Conservation (phyloP, 169 alveolate species). For the Plasmodium gallinaceum region DNA sequence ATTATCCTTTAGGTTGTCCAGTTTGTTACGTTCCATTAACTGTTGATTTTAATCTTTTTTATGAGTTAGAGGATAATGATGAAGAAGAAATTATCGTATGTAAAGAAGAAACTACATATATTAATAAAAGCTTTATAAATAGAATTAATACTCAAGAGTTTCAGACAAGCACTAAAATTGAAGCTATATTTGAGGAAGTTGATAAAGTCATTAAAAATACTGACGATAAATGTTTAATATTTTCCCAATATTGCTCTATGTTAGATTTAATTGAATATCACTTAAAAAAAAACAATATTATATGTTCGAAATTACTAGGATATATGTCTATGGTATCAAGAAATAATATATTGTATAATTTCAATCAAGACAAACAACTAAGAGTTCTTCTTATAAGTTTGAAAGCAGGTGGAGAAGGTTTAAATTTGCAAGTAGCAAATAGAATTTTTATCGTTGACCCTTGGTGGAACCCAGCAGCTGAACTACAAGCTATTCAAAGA, state of each 20-base stretch:
- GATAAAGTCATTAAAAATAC: conserved; percentile 76
- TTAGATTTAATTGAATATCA: conserved; percentile 89
- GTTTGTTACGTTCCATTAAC: conserved; percentile 88
- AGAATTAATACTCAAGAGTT: conserved; percentile 85
- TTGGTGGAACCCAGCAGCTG: conserved; percentile 99
- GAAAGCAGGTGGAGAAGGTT: conserved; percentile 99
- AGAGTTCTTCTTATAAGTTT: conserved; percentile 92
- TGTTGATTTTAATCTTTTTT: conserved; percentile 67
- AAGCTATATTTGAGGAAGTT: conserved; percentile 88
- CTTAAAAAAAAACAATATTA: conserved; percentile 85
- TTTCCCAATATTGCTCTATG: conserved; percentile 92
- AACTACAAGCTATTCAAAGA: conserved; percentile 97
- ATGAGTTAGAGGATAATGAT: conserved; percentile 24
- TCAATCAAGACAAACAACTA: conserved; percentile 87
- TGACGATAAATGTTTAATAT: conserved; percentile 88
- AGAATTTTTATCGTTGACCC: conserved; percentile 97
- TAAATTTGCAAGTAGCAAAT: conserved; percentile 97
- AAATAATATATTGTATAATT: conserved; percentile 88
- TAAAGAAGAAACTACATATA: conserved; percentile 57
- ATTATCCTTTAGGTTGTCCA: conserved; percentile 85
- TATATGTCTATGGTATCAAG: conserved; percentile 86
- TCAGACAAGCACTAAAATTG: conserved; percentile 86
- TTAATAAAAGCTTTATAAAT: conserved; percentile 81
- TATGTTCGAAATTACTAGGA: conserved; percentile 88
- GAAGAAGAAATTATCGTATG: conserved; percentile 48